Conservation (phyloP, 2,329 filamentous ascomycete genomes). For the Phialocephala sp. region DNA sequence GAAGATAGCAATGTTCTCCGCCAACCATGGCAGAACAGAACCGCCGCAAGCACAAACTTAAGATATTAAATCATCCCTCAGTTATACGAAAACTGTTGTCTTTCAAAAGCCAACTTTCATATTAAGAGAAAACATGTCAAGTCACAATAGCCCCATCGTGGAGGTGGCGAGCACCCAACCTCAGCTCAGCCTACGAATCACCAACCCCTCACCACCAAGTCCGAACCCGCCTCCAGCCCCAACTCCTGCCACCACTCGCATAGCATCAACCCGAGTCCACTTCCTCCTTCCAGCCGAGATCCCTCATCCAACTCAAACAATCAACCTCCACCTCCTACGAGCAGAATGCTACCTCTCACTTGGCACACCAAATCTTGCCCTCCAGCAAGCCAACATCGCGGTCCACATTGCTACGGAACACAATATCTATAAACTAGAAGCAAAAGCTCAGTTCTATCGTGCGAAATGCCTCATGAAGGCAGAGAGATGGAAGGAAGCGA, state of each 20-base stretch:
- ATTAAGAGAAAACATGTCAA: not conserved
- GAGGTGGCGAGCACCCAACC: not conserved
- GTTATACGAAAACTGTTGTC: too few relatives aligned
- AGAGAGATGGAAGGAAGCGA: conserved; percentile 29
- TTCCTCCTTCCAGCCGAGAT: not conserved
- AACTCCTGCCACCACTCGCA: not conserved
- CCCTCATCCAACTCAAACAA: not conserved
- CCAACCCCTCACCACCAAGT: not conserved
- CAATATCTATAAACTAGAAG: conserved; percentile 3
- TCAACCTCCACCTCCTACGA: not conserved
- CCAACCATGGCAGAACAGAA: too few relatives aligned
- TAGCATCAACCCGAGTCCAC: not conserved
- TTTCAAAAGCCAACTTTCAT: not conserved
- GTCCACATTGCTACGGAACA: not conserved
- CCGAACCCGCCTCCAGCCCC: not conserved
- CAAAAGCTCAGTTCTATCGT: conserved; percentile 29
- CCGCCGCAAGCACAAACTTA: not conserved
- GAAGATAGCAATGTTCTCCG: too few relatives aligned
- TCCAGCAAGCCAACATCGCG: conserved; percentile 9
- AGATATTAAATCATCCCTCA: not conserved
- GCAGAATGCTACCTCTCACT: not conserved
- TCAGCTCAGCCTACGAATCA: not conserved
- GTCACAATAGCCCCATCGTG: not conserved
- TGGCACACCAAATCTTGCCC: not conserved
- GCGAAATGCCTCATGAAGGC: conserved; percentile 26